These are phyloP conservation scores for Sporothrix brunneoviolacea DNA, from an alignment of 2,329 filamentous ascomycete genomes.

Conservation along the genomic window DNA sequence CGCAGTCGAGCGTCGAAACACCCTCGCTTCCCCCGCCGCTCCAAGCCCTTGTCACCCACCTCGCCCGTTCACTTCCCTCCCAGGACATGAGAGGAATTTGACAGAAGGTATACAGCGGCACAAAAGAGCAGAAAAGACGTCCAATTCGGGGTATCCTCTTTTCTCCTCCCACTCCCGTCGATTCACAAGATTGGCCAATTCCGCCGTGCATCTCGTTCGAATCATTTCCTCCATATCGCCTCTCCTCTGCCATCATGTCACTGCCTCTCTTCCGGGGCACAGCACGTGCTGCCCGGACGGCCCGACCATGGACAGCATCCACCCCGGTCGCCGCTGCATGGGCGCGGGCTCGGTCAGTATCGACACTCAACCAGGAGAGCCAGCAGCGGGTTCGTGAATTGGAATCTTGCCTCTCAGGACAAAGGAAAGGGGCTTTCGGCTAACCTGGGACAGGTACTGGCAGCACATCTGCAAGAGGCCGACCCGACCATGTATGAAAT, in stretches of 20 bases:
- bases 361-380: slow-evolving; percentile 44
- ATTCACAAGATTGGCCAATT: no score
- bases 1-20: slow-evolving; percentile 7
- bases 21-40: neutral
- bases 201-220: no score
- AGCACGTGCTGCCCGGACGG: slow-evolving; percentile 38
- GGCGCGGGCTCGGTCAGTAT: slow-evolving; percentile 33
- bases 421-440: neutral
- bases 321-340: slow-evolving; percentile 16
- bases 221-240: neutral
- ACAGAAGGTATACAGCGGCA: neutral
- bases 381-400: slow-evolving; percentile 49
- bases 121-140: no score
- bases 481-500: slow-evolving; percentile 85
- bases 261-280: slow-evolving; percentile 41
- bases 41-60: neutral
- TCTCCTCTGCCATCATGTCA: slow-evolving; percentile 34
- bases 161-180: neutral
- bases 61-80: neutral
- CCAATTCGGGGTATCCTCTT: neutral
- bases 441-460: slow-evolving; percentile 57
- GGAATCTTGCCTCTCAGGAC: no score
- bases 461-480: slow-evolving; percentile 70
- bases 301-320: slow-evolving; percentile 29
- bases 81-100: neutral